These are phyloP conservation scores for Cladosporium sp. DNA, from an alignment of 2,329 filamentous ascomycete species.

Conservation along the genomic window DNA sequence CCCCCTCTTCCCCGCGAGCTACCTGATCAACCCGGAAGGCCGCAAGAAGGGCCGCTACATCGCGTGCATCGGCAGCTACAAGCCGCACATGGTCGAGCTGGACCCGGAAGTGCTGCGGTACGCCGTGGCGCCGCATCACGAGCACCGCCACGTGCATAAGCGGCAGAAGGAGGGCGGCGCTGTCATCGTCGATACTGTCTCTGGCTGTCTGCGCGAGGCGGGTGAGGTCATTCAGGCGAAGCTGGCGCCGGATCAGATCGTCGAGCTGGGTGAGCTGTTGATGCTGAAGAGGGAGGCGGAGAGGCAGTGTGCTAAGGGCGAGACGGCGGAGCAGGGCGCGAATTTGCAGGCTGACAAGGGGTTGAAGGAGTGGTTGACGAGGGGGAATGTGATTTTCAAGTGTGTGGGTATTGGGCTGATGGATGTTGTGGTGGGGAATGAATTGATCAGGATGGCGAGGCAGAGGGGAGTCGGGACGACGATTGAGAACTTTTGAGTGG, in stretches of 20 bases:
- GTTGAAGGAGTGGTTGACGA: slow-evolving; percentile 55
- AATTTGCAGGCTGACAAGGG: slow-evolving; percentile 34
- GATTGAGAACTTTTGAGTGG: slow-evolving; percentile 46
- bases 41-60: slow-evolving; percentile 68
- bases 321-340: slow-evolving; percentile 24
- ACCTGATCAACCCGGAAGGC: slow-evolving; percentile 69
- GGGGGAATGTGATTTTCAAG: slow-evolving; percentile 66
- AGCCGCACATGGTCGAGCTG: slow-evolving; percentile 75
- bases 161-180: slow-evolving; percentile 56
- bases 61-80: slow-evolving; percentile 66
- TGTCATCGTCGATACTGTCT: slow-evolving; percentile 64
- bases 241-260: slow-evolving; percentile 68
- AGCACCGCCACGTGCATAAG: slow-evolving; percentile 60
- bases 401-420: slow-evolving; percentile 64
- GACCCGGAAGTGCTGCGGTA: slow-evolving; percentile 71
- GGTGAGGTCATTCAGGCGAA: slow-evolving; percentile 82
- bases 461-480: slow-evolving; percentile 52
- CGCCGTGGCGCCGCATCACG: slow-evolving; percentile 52
- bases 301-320: slow-evolving; percentile 28
- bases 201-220: slow-evolving; percentile 75
- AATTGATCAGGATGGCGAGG: slow-evolving; percentile 54
- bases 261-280: slow-evolving; percentile 80
- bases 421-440: slow-evolving; percentile 61
- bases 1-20: slow-evolving; percentile 69
- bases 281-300: slow-evolving; percentile 57